These are phyloP conservation scores for Cladochytrium replicatum DNA, from an alignment of 192 early-diverging fungal genomes.

Conservation along the genomic window DNA sequence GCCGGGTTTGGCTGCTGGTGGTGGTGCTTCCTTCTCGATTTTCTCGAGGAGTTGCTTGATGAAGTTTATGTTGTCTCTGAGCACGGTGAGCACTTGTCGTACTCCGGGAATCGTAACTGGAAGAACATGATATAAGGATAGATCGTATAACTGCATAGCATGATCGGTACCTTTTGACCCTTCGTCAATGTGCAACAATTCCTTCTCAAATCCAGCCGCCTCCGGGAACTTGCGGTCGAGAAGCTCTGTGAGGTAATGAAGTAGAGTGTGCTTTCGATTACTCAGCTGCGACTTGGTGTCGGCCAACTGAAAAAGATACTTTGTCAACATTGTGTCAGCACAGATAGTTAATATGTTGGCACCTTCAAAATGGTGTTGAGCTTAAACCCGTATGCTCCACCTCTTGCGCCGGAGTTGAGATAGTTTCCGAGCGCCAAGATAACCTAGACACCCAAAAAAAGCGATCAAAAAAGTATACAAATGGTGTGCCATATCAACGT, in stretches of 20 bases:
- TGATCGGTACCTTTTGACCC: constrained; percentile 29
- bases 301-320: constrained; percentile 19
- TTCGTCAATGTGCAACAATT: constrained; percentile 32
- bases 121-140: not conserved
- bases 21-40: constrained; percentile 17
- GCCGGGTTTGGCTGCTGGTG: constrained; percentile 1
- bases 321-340: not conserved
- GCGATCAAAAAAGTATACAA: not conserved
- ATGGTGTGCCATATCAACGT: not conserved
- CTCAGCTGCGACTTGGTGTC: constrained; percentile 35
- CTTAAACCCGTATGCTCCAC: constrained; percentile 44
- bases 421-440: constrained; percentile 47
- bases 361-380: constrained; percentile 40
- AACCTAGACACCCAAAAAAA: constrained; percentile 11
- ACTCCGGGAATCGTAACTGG: constrained; percentile 33
- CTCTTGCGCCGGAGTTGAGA: constrained; percentile 39
- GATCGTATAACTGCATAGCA: not conserved
- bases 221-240: constrained; percentile 38
- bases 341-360: not conserved
- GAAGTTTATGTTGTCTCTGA: constrained; percentile 27
- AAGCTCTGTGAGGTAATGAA: constrained; percentile 37
- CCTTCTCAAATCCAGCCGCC: constrained; percentile 20
- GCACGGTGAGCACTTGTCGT: constrained; percentile 18
- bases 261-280: constrained; percentile 31
- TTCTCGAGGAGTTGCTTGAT: constrained; percentile 25